phyloP scores from a whole-genome alignment of 2,329 filamentous ascomycete genomes.

The Sporothrix phasma region DNA sequence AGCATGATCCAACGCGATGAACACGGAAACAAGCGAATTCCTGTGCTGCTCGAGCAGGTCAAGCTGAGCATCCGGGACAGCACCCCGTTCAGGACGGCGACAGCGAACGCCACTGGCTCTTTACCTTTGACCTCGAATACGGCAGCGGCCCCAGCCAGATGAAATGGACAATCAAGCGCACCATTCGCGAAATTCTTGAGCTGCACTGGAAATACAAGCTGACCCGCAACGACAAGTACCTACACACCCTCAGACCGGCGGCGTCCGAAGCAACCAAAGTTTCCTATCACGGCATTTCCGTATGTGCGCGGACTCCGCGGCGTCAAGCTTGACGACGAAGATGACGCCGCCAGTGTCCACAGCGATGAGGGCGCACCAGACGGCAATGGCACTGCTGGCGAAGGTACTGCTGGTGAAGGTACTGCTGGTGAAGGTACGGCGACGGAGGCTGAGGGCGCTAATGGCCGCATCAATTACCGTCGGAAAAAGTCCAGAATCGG shows the following conservation, averaged over 20 bases:
- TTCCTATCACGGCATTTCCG: conserved; percentile 80
- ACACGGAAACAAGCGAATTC: conserved; percentile 88
- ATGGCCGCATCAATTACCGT: conserved; percentile 21
- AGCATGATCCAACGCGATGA: conserved; percentile 98
- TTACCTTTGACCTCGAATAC: conserved; percentile 90
- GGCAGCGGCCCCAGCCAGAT: conserved; percentile 91
- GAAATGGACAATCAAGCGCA: conserved; percentile 88
- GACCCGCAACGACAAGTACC: conserved; percentile 73
- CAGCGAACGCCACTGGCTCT: conserved; percentile 66
- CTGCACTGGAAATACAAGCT: conserved; percentile 90
- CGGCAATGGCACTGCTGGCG: conserved; percentile 31
- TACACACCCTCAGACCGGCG: conserved; percentile 58
- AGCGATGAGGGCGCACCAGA: conserved; percentile 26
- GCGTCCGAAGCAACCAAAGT: conserved; percentile 74
- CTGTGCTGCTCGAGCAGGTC: conserved; percentile 87
- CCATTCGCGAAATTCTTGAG: conserved; percentile 81
- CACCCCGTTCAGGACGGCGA: conserved; percentile 52
- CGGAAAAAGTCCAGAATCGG: conserved; percentile 42
- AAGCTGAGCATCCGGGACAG: conserved; percentile 82
- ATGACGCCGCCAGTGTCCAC: conserved; percentile 35
- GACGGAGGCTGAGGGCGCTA: conserved; percentile 55
- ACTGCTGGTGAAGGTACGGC: conserved; percentile 57
- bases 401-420: conserved; percentile 49
- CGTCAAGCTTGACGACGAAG: conserved; percentile 69
- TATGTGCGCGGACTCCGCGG: conserved; percentile 75